Percentiles rank a stretch among this genome's conserved stretches.
Evolutionary conservation across 345 rosid genomes (phyloP).

Genomic region (Trapa incisa): DNA sequence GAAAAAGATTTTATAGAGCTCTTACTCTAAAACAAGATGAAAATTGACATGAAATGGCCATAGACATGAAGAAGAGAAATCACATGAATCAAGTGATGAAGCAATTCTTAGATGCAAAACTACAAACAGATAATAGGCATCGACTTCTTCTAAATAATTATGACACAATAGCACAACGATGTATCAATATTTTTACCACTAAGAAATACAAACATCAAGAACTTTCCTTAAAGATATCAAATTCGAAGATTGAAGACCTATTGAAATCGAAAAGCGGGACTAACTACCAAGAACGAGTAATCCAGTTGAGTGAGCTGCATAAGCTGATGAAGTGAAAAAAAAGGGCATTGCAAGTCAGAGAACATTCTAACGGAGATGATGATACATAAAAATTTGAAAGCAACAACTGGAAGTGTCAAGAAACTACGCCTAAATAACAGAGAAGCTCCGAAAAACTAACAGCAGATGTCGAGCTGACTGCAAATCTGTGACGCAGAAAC

Average conservation of each 20-base stretch:
- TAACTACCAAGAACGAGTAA: neutral
- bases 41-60: neutral
- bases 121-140: neutral
- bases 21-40: neutral
- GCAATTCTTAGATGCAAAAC: neutral
- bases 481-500: neutral
- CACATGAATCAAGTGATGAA: neutral
- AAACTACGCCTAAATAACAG: neutral
- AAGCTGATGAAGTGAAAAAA: neutral
- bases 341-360: neutral
- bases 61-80: neutral
- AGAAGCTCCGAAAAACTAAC: neutral
- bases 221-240: neutral
- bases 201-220: neutral
- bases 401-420: neutral
- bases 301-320: neutral
- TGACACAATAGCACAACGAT: neutral
- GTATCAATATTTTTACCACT: neutral
- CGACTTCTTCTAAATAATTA: neutral
- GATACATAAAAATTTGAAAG: neutral
- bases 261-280: neutral
- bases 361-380: neutral
- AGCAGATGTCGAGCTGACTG: conserved; percentile 1
- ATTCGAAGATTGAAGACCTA: neutral
- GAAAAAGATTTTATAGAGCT: neutral